These are phyloP conservation scores for Mycena galericulata DNA, from an alignment of 768 basidiomycete genomes.

Conservation along the genomic window DNA sequence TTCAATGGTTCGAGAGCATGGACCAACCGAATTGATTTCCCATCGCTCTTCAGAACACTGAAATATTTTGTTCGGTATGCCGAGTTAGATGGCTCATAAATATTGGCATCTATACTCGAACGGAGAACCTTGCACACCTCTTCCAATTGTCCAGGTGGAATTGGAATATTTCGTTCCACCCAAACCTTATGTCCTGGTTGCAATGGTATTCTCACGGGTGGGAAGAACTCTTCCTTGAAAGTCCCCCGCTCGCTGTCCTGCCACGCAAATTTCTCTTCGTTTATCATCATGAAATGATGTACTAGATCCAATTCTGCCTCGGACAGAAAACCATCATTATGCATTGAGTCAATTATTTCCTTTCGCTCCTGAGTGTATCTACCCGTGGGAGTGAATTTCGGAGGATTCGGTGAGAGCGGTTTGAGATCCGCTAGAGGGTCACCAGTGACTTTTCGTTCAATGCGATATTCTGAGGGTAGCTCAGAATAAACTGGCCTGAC, in stretches of 20 bases:
- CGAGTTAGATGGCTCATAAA: conserved; percentile 14
- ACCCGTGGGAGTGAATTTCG: not conserved
- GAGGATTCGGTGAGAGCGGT: not conserved
- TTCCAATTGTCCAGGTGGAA: conserved; percentile 29
- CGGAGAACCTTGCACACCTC: conserved; percentile 26
- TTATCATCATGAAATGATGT: conserved; percentile 32
- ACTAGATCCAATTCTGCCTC: conserved; percentile 41
- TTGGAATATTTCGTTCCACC: conserved; percentile 29
- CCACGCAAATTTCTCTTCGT: conserved; percentile 26
- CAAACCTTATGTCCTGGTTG: conserved; percentile 35
- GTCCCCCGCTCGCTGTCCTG: not conserved
- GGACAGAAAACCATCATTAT: conserved; percentile 36
- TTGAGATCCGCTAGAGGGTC: not conserved
- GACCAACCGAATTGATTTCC: conserved; percentile 21
- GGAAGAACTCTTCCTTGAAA: conserved; percentile 2
- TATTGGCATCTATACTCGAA: conserved; percentile 14
- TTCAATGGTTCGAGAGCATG: conserved; percentile 40
- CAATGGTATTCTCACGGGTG: conserved; percentile 31
- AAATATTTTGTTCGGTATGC: conserved; percentile 23
- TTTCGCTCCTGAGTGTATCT: conserved; percentile 10
- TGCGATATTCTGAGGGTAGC: not conserved
- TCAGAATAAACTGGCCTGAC: not conserved
- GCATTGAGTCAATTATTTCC: conserved; percentile 30
- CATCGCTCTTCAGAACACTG: conserved; percentile 32
- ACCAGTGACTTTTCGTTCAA: not conserved